Evolutionary conservation across 2,329 filamentous ascomycete species (phyloP).

Genomic region (Exophiala aquamarina): DNA sequence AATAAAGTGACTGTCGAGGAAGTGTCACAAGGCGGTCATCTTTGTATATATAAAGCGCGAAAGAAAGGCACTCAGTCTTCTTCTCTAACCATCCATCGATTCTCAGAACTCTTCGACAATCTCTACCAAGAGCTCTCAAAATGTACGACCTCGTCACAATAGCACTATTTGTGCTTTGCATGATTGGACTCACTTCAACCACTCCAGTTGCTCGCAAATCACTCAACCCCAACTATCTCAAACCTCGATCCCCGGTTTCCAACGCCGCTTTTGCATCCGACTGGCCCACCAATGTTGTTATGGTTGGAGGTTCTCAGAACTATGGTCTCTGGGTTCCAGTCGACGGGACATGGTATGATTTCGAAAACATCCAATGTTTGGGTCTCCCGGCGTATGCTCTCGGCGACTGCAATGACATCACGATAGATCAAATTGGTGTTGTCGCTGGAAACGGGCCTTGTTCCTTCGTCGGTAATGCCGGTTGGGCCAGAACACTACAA

Average conservation of each 20-base stretch:
- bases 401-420: constrained; percentile 25
- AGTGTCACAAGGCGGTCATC: too few species aligned
- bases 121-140: neutral
- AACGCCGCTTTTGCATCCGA: constrained; percentile 11
- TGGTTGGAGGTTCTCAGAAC: constrained; percentile 25
- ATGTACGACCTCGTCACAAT: constrained; percentile 14
- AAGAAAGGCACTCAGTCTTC: too few species aligned
- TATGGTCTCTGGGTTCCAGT: constrained; percentile 27
- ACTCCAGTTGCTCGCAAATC: constrained; percentile 17
- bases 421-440: constrained; percentile 25
- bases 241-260: constrained; percentile 17
- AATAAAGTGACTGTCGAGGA: too few species aligned
- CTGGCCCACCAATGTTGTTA: constrained; percentile 28
- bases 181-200: constrained; percentile 10
- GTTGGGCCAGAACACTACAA: constrained; percentile 18
- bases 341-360: constrained; percentile 21
- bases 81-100: neutral
- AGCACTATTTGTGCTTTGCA: constrained; percentile 11
- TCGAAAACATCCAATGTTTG: constrained; percentile 25
- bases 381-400: constrained; percentile 25
- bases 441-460: constrained; percentile 37
- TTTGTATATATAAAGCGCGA: too few species aligned
- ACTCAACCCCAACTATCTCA: constrained; percentile 16
- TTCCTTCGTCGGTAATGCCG: constrained; percentile 31
- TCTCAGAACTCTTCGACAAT: neutral